Evolutionary conservation across 345 rosid species (phyloP), one percentile per base, ranked within the genome.

Genomic region (Hibiscus trionum): DNA sequence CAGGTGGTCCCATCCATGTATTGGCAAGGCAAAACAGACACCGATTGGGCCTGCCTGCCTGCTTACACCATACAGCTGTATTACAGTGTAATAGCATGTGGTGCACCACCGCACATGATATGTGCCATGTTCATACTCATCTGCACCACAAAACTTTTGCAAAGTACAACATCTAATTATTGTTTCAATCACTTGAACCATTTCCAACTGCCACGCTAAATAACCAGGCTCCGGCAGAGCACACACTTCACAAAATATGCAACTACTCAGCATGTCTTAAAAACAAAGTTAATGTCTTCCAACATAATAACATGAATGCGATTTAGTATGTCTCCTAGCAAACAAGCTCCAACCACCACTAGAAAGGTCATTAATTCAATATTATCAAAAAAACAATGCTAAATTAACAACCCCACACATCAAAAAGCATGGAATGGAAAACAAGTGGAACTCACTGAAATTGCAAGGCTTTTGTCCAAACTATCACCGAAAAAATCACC

Each of bases 371-470:
- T 42, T 46, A 24, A 11, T 39, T 64, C 50, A 39, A 60, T 27
- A 29, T 3, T 39, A 8, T 10, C 15, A 46, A 17, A 4, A 17
- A 39, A 12, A 12, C 9, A 66, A 44, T 66, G 37, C n/a, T 7
- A 46, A 24, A 6, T 11, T 5, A 19, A 12, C 16, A 64, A 19
- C 50, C 5, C 21, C 14, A 64, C 29, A 46, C n/a, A 66, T 47
- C 21, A 66, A 27, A 44, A 26, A n/a, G 24, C 2, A n/a, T 17
- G 21, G 24, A 66, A 68, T 49, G 17, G 15, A 46, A 44, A 26
- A 47, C 11, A 53, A 65, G 27, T 56, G 66, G 66, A 74, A 84
- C 93, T 85, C 79, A 90, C 96, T 80, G 73, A 61, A 58, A 33
- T 14, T 1, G 85, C 39, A 15, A 64, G 42, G 26, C 66, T 71